phyloP scores from a whole-genome alignment of 2,329 filamentous ascomycete genomes.

The Septoria petroselini region DNA sequence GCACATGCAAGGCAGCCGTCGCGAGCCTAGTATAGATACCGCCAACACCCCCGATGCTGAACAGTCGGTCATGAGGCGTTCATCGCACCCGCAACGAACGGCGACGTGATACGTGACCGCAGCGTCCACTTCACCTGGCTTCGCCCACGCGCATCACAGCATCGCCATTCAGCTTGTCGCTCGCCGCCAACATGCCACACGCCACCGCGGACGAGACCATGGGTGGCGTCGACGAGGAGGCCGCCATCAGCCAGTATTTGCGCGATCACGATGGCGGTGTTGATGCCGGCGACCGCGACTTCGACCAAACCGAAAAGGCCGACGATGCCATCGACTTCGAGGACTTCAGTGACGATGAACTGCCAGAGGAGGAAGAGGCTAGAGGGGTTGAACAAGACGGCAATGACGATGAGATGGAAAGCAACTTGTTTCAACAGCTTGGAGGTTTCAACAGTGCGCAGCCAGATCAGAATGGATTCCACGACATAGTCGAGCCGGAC shows the following conservation, averaged over 20 bases:
- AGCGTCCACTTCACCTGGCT: not conserved
- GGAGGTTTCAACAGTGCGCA: conserved; percentile 19
- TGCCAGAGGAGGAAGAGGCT: conserved; percentile 71
- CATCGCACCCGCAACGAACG: conserved; percentile 1
- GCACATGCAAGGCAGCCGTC: conserved; percentile 2
- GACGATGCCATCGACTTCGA: conserved; percentile 89
- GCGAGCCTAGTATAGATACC: not conserved
- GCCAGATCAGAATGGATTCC: conserved; percentile 24
- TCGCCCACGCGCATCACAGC: not conserved
- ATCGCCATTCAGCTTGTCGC: not conserved
- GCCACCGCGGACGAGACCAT: conserved; percentile 32
- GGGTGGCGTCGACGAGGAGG: conserved; percentile 29
- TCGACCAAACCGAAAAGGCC: conserved; percentile 68
- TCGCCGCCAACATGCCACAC: conserved; percentile 38
- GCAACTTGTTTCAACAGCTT: conserved; percentile 11
- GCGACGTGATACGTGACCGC: conserved; percentile 2
- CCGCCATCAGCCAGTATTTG: conserved; percentile 34
- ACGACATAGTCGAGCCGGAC: conserved; percentile 48
- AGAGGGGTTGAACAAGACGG: conserved; percentile 24
- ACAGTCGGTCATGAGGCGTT: conserved; percentile 7
- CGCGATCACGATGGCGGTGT: conserved; percentile 27
- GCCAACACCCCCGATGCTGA: not conserved
- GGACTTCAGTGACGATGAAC: conserved; percentile 87
- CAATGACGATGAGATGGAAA: conserved; percentile 18
- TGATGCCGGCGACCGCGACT: conserved; percentile 32